Evolutionary conservation across 2,329 filamentous ascomycete species (phyloP).

Genomic region (Cylindrodendrum hubeiense): DNA sequence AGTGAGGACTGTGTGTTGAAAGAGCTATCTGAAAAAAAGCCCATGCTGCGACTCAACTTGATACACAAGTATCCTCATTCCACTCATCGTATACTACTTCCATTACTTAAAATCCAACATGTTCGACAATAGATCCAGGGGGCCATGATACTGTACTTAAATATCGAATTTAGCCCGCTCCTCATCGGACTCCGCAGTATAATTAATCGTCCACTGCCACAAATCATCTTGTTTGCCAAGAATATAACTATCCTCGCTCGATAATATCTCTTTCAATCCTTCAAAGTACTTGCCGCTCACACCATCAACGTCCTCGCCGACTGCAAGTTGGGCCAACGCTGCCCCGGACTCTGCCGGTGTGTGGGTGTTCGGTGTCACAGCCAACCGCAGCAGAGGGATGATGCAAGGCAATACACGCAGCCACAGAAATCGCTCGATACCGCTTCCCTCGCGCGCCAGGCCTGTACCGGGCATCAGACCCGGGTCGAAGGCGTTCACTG

Average conservation of each 20-base stretch:
- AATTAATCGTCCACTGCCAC: constrained; percentile 18
- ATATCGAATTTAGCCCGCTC: no score
- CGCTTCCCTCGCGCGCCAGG: background rate
- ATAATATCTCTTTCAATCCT: constrained; percentile 14
- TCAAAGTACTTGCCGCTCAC: constrained; percentile 17
- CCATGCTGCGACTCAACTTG: no score
- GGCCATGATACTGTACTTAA: no score
- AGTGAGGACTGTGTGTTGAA: no score
- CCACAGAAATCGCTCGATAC: constrained; percentile 4
- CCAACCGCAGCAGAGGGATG: background rate
- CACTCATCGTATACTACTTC: no score
- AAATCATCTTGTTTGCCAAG: constrained; percentile 21
- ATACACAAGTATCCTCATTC: no score
- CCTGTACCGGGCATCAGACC: constrained; percentile 22
- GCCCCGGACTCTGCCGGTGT: constrained; percentile 6
- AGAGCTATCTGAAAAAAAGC: no score
- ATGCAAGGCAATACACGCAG: background rate
- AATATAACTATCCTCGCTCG: constrained; percentile 19
- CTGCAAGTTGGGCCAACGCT: constrained; percentile 8
- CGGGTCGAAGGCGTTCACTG: constrained; percentile 15
- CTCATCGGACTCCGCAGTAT: no score
- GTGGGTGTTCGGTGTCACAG: constrained; percentile 11
- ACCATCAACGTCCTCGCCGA: constrained; percentile 6
- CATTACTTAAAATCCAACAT: no score
- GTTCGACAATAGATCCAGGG: no score